Evolutionary conservation across 345 rosid species (phyloP), one percentile per base, ranked within the genome.

Genomic region (Arabis hirsuta): DNA sequence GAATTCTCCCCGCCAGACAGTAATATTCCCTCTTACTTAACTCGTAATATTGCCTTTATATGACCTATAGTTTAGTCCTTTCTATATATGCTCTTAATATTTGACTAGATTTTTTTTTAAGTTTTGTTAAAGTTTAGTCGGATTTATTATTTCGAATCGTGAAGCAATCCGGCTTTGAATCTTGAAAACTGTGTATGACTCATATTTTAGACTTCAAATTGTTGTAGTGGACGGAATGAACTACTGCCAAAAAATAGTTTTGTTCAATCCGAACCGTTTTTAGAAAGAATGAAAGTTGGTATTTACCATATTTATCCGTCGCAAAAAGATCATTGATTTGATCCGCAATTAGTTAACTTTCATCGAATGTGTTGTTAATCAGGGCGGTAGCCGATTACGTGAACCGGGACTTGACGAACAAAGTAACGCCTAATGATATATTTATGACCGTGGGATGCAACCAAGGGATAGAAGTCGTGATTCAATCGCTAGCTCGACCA

Each of bases 311-410:
- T 9, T 39, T 47, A 6, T 13, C 5, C 13, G 20, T 39, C 12
- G 10, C 43, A 29, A 29, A 29, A 29, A 29, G 32, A 29, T 29
- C 1, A 5, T 3, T 34, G 9, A 34, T 6, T 5, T 34, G 46
- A 31, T 38, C 8, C 22, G 14, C 38, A 56, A 46, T 13, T 63
- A 43, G 12, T 48, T 64, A 66, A 66, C 39, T 52, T 22, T 4
- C 0, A n/a, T 16, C 1, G 34, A 55, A 14, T 12, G 9, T 9
- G 13, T 65, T 48, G 54, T 56, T 73, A 32, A 13, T 63, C 79
- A 88, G 90, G 80, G 90, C 90, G 12, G 66, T 90, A 27, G 90
- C 92, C 0, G 90, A 84, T 29, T 76, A 83, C 61, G 84, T 90
- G 42, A 84, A 65, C 67, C 76, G 64, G 13, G 87, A 87, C 43